Evolutionary conservation across 768 basidiomycete genomes (phyloP), one percentile per base, ranked within the genome.

Genomic region (Epithele typhae): DNA sequence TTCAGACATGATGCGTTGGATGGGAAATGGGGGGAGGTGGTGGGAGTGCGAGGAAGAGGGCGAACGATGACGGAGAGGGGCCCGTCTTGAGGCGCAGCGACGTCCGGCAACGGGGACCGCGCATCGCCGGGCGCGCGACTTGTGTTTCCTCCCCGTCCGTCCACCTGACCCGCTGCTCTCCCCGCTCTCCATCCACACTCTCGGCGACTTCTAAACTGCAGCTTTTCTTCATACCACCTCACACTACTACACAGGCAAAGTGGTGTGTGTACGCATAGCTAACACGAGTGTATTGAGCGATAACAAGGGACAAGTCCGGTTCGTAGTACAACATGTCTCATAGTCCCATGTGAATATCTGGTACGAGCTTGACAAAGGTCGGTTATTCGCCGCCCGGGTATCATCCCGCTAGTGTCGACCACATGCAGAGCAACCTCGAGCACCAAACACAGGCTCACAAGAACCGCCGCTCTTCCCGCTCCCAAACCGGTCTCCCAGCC

Each of bases 401-500:
- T n/a, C n/a, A n/a, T n/a, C n/a, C n/a, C n/a, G n/a, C n/a, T n/a
- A n/a, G n/a, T n/a, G n/a, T n/a, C n/a, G n/a, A n/a, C n/a, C n/a
- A n/a, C n/a, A n/a, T n/a, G n/a, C n/a, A n/a, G n/a, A n/a, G n/a
- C n/a, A n/a, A n/a, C n/a, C n/a, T n/a, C n/a, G n/a, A n/a, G n/a
- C n/a, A n/a, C n/a, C n/a, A n/a, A n/a, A n/a, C n/a, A 30, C 27
- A 14, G 7, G 12, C 17, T 68, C 54, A 77, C 54, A 77, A 53
- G 57, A 87, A 89, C 0, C 83, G 3, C 86, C 86, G 44, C 74
- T 77, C 57, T 74, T 82, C 2, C 84, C 83, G 35, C 76, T 68
- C 14, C 89, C 89, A 61, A 97, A 97, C 43, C 92, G 72, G 59
- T 91, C 89, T 25, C 86, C 82, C 14, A 97, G 70, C 5, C 83